Percentiles rank a stretch among this genome's conserved stretches.
Evolutionary conservation across 345 rosid genomes (phyloP).

Genomic region (Aurinia saxatilis): DNA sequence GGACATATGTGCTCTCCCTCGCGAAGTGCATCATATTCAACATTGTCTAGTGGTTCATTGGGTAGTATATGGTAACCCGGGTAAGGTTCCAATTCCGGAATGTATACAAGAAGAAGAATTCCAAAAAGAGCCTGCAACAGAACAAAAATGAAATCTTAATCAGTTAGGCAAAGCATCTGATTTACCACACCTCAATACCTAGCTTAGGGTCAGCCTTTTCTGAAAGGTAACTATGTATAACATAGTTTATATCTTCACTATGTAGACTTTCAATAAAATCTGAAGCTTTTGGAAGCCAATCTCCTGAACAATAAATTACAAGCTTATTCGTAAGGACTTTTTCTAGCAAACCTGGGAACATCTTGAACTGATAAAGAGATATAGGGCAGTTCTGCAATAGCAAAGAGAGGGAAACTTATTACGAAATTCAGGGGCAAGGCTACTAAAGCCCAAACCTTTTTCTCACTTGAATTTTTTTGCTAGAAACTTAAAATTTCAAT

Average conservation of each 20-base stretch:
- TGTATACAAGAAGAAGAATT: slow-evolving; percentile 54
- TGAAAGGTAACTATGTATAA: not conserved
- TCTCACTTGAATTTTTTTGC: too few species aligned
- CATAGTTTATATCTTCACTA: not conserved
- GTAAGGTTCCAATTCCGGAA: slow-evolving; percentile 62
- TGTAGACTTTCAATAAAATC: too few species aligned
- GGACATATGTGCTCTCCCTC: slow-evolving; percentile 77
- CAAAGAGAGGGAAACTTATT: slow-evolving; percentile 4
- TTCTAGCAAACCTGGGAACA: slow-evolving; percentile 60
- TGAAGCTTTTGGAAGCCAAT: not conserved
- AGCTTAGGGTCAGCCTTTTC: not conserved
- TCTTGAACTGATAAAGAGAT: slow-evolving; percentile 52
- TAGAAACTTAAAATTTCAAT: too few species aligned
- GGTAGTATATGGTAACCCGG: slow-evolving; percentile 54
- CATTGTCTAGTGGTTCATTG: slow-evolving; percentile 40
- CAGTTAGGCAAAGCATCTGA: not conserved
- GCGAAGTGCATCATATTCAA: slow-evolving; percentile 72
- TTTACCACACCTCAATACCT: not conserved
- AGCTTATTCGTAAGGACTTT: not conserved
- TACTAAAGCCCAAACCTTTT: too few species aligned
- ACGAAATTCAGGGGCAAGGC: not conserved
- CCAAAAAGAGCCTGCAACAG: slow-evolving; percentile 64
- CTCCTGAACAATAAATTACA: not conserved
- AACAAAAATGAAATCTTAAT: not conserved
- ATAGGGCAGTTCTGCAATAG: slow-evolving; percentile 46